phyloP scores from a whole-genome alignment of 2,329 filamentous ascomycete genomes.

The Fonsecaea erecta region DNA sequence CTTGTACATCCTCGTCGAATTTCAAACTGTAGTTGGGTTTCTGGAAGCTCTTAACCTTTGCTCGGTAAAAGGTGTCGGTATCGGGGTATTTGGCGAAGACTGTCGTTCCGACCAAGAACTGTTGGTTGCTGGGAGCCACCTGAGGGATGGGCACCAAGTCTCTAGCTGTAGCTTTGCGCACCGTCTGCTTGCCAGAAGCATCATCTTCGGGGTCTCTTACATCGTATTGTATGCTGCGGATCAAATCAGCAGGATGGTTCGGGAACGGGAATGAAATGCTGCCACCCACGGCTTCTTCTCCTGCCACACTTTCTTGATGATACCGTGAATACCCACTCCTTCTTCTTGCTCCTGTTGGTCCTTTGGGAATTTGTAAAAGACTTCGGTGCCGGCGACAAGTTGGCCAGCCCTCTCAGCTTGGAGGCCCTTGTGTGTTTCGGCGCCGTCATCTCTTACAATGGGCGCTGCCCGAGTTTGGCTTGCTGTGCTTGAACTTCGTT shows the following conservation, averaged over 20 bases:
- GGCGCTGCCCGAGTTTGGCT: conserved; percentile 33
- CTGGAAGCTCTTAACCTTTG: conserved; percentile 71
- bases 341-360: conserved; percentile 57
- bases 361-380: conserved; percentile 58
- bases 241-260: conserved; percentile 21
- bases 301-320: conserved; percentile 74
- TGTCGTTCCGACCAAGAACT: conserved; percentile 67
- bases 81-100: conserved; percentile 81
- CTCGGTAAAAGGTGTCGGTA: conserved; percentile 84
- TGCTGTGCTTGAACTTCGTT: conserved; percentile 45
- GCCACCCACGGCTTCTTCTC: conserved; percentile 68
- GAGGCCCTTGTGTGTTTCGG: conserved; percentile 48
- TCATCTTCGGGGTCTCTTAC: conserved; percentile 36
- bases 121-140: conserved; percentile 62
- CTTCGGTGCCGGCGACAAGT: conserved; percentile 53
- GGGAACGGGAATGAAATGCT: conserved; percentile 14
- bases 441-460: conserved; percentile 51
- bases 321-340: conserved; percentile 70
- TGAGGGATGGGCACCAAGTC: conserved; percentile 78
- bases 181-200: conserved; percentile 32
- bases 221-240: conserved; percentile 32
- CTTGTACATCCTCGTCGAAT: conserved; percentile 76
- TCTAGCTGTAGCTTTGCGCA: conserved; percentile 69
- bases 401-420: conserved; percentile 51
- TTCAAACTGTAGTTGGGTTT: conserved; percentile 62